A percentile compares a stretch with the other conserved stretches of the same genome.
Conservation (phyloP, 1,139 yeast genomes). For the Candida sanyaensis region DNA sequence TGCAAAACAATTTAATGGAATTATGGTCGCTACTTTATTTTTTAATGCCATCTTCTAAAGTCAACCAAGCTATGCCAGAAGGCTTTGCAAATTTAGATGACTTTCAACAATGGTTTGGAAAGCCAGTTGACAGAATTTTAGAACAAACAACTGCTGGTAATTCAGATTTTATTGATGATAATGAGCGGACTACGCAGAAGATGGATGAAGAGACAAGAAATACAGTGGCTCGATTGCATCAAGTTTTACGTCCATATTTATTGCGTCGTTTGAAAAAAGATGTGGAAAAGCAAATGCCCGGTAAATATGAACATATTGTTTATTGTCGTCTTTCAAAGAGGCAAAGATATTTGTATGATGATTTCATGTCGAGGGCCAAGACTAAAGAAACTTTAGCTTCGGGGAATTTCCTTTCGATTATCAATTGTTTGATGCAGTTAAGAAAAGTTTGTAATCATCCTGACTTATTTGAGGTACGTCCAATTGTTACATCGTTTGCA, state of each 20-base stretch:
- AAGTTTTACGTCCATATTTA: conserved; percentile 88
- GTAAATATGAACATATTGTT: conserved; percentile 91
- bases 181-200: conserved; percentile 36
- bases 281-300: conserved; percentile 99
- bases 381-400: conserved; percentile 92
- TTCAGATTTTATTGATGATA: conserved; percentile 46
- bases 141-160: conserved; percentile 66
- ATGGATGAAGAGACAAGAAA: conserved; percentile 71
- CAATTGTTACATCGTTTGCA: conserved; percentile 88
- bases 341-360: conserved; percentile 90
- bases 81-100: conserved; percentile 96
- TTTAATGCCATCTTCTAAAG: conserved; percentile 88
- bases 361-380: conserved; percentile 95
- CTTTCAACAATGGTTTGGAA: conserved; percentile 98
- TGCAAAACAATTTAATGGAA: conserved; percentile 90
- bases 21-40: conserved; percentile 93
- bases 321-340: conserved; percentile 91
- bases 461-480: conserved; percentile 93
- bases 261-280: conserved; percentile 91
- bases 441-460: conserved; percentile 98
- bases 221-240: conserved; percentile 88
- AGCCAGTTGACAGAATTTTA: conserved; percentile 89
- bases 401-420: conserved; percentile 92
- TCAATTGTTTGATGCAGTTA: conserved; percentile 96
- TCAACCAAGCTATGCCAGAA: conserved; percentile 76